Conservation (phyloP, 805 yeast genomes). For the Teunomyces panamensis region DNA sequence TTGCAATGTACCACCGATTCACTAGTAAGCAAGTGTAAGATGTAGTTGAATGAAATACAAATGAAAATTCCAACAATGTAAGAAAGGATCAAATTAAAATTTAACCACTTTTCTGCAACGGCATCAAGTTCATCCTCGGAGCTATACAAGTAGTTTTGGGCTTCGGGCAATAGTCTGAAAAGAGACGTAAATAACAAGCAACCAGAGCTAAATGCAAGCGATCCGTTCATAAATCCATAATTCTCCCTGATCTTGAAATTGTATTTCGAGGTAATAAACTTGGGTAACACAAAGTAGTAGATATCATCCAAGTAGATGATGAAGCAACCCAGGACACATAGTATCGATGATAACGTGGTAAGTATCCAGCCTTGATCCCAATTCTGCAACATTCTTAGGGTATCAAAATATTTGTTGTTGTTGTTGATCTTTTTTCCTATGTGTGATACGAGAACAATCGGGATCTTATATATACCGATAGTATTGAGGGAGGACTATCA, state of each 20-base stretch:
- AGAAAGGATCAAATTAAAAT: constrained; percentile 41
- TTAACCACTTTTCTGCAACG: constrained; percentile 16
- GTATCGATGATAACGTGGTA: constrained; percentile 60
- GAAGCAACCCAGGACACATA: constrained; percentile 71
- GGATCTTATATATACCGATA: neutral
- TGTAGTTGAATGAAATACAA: constrained; percentile 58
- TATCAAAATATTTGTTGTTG: neutral
- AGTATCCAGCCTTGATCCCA: constrained; percentile 60
- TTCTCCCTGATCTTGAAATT: constrained; percentile 58
- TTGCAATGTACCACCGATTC: constrained; percentile 85
- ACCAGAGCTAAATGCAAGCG: constrained; percentile 78
- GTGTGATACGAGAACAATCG: neutral
- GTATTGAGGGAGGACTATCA: neutral
- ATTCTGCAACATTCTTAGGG: constrained; percentile 4
- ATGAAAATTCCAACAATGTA: constrained; percentile 57
- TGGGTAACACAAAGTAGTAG: constrained; percentile 43
- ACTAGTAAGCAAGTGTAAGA: constrained; percentile 73
- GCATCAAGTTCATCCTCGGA: constrained; percentile 10
- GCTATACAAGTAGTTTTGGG: constrained; percentile 44
- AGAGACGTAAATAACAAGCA: constrained; percentile 78
- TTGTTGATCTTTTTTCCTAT: neutral
- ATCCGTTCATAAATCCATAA: constrained; percentile 64
- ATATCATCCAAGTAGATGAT: constrained; percentile 61
- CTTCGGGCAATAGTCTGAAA: constrained; percentile 72
- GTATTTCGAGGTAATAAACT: constrained; percentile 31